A percentile compares a stretch with the other conserved stretches of the same genome.
Conservation (phyloP, 2,329 filamentous ascomycete species). For the Polytolypa hystricis region DNA sequence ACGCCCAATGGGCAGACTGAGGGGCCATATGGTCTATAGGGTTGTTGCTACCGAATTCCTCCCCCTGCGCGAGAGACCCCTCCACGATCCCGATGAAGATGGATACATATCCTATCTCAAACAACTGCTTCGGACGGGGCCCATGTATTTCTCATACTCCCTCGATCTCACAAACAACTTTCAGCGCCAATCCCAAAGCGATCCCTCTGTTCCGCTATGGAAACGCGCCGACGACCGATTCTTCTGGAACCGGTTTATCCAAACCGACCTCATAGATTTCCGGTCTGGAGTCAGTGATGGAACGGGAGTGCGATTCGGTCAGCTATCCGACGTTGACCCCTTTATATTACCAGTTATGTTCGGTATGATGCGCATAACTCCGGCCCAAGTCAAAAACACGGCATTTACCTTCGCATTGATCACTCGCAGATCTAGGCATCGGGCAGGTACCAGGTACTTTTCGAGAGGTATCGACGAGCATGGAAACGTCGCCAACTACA, state of each 20-base stretch:
- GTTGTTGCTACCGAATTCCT: slow-evolving; percentile 84
- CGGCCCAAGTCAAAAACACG: slow-evolving; percentile 74
- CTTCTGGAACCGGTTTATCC: slow-evolving; percentile 95
- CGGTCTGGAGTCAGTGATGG: slow-evolving; percentile 47
- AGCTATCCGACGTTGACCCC: slow-evolving; percentile 70
- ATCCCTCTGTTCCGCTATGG: slow-evolving; percentile 69
- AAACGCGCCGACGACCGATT: slow-evolving; percentile 90
- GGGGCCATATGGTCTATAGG: slow-evolving; percentile 94
- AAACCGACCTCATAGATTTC: slow-evolving; percentile 84
- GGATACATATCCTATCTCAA: slow-evolving; percentile 76
- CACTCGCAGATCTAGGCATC: slow-evolving; percentile 75
- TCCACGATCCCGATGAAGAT: slow-evolving; percentile 90
- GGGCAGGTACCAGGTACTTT: slow-evolving; percentile 88
- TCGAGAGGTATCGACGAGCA: slow-evolving; percentile 87
- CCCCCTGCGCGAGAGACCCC: slow-evolving; percentile 79
- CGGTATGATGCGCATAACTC: slow-evolving; percentile 85
- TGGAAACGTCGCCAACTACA: slow-evolving; percentile 96
- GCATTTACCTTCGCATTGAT: slow-evolving; percentile 78
- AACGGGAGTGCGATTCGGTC: slow-evolving; percentile 34
- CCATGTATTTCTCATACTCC: slow-evolving; percentile 98
- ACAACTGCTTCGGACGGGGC: slow-evolving; percentile 66
- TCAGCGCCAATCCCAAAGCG: slow-evolving; percentile 75
- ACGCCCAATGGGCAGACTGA: slow-evolving; percentile 77
- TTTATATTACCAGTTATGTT: slow-evolving; percentile 94
- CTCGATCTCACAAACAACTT: slow-evolving; percentile 95